Conservation (phyloP, 1,284 basidiomycete species). For the Paramarasmius palmivorus region DNA sequence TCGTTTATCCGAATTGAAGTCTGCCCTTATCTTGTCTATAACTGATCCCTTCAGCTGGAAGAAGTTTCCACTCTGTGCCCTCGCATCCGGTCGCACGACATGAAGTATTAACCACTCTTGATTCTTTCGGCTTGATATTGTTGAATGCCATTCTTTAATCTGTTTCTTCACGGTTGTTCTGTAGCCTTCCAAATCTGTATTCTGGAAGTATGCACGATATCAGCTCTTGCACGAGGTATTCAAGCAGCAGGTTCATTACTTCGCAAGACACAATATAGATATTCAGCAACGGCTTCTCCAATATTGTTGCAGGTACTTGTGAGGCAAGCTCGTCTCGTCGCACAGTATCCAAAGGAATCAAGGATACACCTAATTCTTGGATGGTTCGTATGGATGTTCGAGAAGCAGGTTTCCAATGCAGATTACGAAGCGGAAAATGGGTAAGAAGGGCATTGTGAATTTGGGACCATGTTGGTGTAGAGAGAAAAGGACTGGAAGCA, state of each 20-base stretch:
- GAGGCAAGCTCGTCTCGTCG: conserved; percentile 68
- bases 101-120: conserved; percentile 92
- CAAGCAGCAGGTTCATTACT: conserved; percentile 42
- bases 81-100: conserved; percentile 71
- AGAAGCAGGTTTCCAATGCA: conserved; percentile 85
- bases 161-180: conserved; percentile 77
- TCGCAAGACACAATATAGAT: conserved; percentile 87
- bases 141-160: conserved; percentile 87
- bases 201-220: conserved; percentile 47
- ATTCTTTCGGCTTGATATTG: conserved; percentile 68
- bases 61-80: conserved; percentile 61
- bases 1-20: conserved; percentile 89
- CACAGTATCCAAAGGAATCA: conserved; percentile 71
- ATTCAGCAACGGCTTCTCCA: conserved; percentile 86
- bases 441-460: conserved; percentile 64
- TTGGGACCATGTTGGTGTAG: conserved; percentile 71
- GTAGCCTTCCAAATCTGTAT: conserved; percentile 79
- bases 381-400: conserved; percentile 80
- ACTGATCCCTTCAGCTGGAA: conserved; percentile 85
- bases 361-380: conserved; percentile 78
- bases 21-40: conserved; percentile 88
- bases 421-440: conserved; percentile 83
- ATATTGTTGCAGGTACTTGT: conserved; percentile 75
- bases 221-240: conserved; percentile 9
- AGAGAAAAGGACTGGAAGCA: conserved; percentile 59